phyloP scores from a whole-genome alignment of 2,329 filamentous ascomycete genomes.

The Clonostachys rosea region DNA sequence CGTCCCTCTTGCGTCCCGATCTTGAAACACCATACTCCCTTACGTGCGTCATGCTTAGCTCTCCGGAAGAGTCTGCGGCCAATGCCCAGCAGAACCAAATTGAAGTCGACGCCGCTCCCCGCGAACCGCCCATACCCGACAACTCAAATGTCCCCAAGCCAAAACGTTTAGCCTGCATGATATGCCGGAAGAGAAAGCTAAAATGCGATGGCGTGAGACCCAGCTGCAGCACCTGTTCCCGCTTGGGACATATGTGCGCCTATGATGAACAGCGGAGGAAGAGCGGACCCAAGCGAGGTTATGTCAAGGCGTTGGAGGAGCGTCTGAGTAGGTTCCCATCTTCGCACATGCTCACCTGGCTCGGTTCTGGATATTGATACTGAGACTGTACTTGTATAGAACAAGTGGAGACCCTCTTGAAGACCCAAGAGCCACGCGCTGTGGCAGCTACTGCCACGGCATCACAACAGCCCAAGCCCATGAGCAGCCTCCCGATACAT shows the following conservation, averaged over 20 bases:
- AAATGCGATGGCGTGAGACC: constrained; percentile 83
- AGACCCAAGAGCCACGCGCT: constrained; percentile 59
- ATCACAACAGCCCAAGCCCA: constrained; percentile 12
- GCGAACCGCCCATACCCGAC: constrained; percentile 37
- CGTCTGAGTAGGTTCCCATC: constrained; percentile 65
- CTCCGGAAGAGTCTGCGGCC: constrained; percentile 16
- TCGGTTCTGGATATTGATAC: background rate
- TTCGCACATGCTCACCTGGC: background rate
- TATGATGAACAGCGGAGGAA: constrained; percentile 93
- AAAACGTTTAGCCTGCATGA: constrained; percentile 93
- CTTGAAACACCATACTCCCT: constrained; percentile 25
- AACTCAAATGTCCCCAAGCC: constrained; percentile 64
- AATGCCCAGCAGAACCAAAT: constrained; percentile 18
- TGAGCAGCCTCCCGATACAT: constrained; percentile 14
- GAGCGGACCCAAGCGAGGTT: constrained; percentile 90
- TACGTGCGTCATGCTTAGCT: background rate
- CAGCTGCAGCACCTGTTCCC: constrained; percentile 81
- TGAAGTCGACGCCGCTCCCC: constrained; percentile 21
- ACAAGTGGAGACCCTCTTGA: constrained; percentile 88
- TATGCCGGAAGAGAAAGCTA: constrained; percentile 89
- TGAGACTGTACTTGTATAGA: constrained; percentile 21
- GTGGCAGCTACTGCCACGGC: too few relatives aligned
- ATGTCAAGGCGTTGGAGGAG: constrained; percentile 91
- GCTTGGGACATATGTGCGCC: constrained; percentile 81
- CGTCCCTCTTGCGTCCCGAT: constrained; percentile 19